Conservation (phyloP, 148 eudicot species). For the Polygonum maritimum region DNA sequence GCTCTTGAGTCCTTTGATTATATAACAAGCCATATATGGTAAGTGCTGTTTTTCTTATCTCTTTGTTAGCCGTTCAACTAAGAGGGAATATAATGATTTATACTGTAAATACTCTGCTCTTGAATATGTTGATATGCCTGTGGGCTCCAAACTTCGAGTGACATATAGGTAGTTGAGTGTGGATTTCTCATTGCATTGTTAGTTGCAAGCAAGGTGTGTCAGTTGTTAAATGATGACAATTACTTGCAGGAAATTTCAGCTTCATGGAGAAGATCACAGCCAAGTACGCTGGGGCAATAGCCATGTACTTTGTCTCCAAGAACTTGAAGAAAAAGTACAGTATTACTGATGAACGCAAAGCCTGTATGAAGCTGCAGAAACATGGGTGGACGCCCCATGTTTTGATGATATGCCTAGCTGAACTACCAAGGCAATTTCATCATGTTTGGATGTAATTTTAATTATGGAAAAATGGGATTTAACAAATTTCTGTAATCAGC, state of each 20-base stretch:
- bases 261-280: slow-evolving; percentile 61
- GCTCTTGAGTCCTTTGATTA: slow-evolving; percentile 93
- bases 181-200: not conserved
- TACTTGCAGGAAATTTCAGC: slow-evolving; percentile 70
- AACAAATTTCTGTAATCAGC: too few relatives aligned
- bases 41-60: slow-evolving; percentile 7
- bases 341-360: slow-evolving; percentile 76
- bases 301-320: slow-evolving; percentile 92
- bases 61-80: not conserved
- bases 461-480: not conserved
- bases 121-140: not conserved
- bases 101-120: not conserved
- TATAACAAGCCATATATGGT: slow-evolving; percentile 81
- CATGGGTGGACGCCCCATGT: slow-evolving; percentile 87
- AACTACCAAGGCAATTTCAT: not conserved
- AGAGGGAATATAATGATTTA: not conserved
- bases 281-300: slow-evolving; percentile 87
- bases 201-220: not conserved
- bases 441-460: not conserved
- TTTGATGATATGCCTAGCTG: not conserved
- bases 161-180: not conserved
- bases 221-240: not conserved
- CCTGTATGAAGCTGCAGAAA: slow-evolving; percentile 91
- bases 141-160: not conserved
- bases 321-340: slow-evolving; percentile 77